These are phyloP conservation scores for Dalbergia oliveri DNA, from an alignment of 306 rosid species.

Conservation along the genomic window DNA sequence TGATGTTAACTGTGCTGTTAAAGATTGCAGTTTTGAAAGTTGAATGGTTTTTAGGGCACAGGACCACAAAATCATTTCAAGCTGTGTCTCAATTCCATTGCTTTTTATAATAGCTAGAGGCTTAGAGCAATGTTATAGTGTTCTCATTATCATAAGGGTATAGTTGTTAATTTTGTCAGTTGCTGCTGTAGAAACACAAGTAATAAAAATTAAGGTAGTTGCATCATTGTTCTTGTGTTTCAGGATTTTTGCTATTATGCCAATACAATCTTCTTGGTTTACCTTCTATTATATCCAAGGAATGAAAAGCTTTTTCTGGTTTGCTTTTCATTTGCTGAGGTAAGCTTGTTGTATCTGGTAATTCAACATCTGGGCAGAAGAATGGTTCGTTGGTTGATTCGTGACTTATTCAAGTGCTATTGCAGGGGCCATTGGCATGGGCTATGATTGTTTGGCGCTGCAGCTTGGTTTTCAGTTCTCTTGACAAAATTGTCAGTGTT, in stretches of 20 bases:
- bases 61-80: not conserved
- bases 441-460: conserved; percentile 90
- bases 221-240: conserved; percentile 41
- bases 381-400: conserved; percentile 17
- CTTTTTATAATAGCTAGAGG: conserved; percentile 4
- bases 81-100: conserved; percentile 13
- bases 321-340: conserved; percentile 92
- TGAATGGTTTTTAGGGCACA: not conserved
- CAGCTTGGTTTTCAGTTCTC: conserved; percentile 84
- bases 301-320: conserved; percentile 83
- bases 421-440: conserved; percentile 90
- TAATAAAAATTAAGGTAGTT: conserved; percentile 27
- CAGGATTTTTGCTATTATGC: conserved; percentile 92
- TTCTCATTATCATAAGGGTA: conserved; percentile 21
- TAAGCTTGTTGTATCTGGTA: conserved; percentile 43
- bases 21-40: not conserved
- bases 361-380: conserved; percentile 14
- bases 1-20: not conserved
- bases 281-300: conserved; percentile 73
- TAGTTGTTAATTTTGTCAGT: not conserved
- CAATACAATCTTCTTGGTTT: conserved; percentile 75
- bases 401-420: conserved; percentile 34
- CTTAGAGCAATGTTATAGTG: not conserved
- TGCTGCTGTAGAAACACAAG: conserved; percentile 4
- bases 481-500: conserved; percentile 81